Percentiles rank a stretch among this genome's conserved stretches.
Evolutionary conservation across 768 basidiomycete species (phyloP).

Genomic region (Lentinula sp.): DNA sequence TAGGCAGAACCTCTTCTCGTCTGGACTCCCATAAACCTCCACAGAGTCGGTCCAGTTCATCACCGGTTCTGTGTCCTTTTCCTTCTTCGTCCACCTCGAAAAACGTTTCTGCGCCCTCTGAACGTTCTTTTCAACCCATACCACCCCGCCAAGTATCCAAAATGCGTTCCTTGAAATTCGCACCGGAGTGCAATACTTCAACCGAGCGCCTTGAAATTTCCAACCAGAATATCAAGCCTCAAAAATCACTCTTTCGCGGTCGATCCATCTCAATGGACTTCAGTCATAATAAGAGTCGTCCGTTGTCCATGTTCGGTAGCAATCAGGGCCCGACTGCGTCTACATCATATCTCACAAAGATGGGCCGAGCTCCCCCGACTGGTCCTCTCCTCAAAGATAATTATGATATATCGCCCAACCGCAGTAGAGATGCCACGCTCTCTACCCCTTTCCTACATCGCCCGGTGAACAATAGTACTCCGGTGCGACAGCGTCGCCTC

Average conservation of each 20-base stretch:
- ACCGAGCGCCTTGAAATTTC: conserved; percentile 2
- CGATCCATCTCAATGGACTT: conserved; percentile 11
- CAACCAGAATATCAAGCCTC: neutral
- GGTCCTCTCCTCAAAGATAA: neutral
- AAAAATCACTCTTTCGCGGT: conserved; percentile 8
- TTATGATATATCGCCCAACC: neutral
- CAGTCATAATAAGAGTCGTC: neutral
- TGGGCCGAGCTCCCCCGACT: neutral
- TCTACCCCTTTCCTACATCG: conserved; percentile 9
- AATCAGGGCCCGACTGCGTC: neutral
- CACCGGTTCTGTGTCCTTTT: neutral
- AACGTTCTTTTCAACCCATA: neutral
- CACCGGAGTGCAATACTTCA: conserved; percentile 3
- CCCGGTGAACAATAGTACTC: neutral
- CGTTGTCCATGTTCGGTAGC: neutral
- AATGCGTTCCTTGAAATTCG: conserved; percentile 8
- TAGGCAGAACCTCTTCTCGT: neutral
- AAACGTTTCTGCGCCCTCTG: neutral
- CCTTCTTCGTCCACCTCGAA: neutral
- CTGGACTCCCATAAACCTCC: neutral
- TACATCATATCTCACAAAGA: neutral
- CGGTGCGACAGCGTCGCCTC: neutral
- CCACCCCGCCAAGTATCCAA: neutral
- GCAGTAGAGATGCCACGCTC: neutral
- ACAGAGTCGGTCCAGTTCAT: neutral